Evolutionary conservation across 1,284 basidiomycete species (phyloP), one percentile per base, ranked within the genome.

Genomic region (Heliocybe sulcata): DNA sequence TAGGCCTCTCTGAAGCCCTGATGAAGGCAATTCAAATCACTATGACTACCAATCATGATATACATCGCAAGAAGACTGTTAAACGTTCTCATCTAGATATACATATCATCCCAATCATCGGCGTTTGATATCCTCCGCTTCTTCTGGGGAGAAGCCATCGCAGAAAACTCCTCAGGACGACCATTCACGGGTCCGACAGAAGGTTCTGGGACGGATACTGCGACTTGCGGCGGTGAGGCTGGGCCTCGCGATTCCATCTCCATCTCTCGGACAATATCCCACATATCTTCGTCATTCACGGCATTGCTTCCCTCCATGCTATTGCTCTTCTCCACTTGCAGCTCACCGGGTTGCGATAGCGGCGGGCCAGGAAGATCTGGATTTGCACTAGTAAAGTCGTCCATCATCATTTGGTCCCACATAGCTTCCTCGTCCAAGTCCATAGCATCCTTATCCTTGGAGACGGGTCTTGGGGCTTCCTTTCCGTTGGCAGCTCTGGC

Each of bases 261-360:
- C 60, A 82, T 74, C 64, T 89, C 84, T 51, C 78, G 69, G 53
- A 86, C 66, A 26, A 86, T 71, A 58, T 85, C 80, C 81, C 85
- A 86, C 78, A 89, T 81, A 3, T 85, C 81, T 45, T 84, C 79
- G 53, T 85, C 82, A 19, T 79, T 75, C 51, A 35, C 12, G 19
- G 22, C 27, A 33, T n/a, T 3, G 27, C 22, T 75, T 76, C 49
- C 62, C 64, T 63, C 65, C 55, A 58, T 60, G 12, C 4, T 31
- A 12, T 31, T 12, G 29, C 12, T 12, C 29, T 31, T 31, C 29
- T 31, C 6, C 29, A 12, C 4, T 31, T 31, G 29, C 29, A 12
- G 29, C 12, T 3, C 38, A 54, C 26, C 51, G 48, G 25, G 11
- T 8, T 23, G 12, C 25, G 57, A 16, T 33, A 51, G 26, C n/a